Conservation (phyloP, 352 stramenopile genomes). For the Thalassiosira exigua region DNA sequence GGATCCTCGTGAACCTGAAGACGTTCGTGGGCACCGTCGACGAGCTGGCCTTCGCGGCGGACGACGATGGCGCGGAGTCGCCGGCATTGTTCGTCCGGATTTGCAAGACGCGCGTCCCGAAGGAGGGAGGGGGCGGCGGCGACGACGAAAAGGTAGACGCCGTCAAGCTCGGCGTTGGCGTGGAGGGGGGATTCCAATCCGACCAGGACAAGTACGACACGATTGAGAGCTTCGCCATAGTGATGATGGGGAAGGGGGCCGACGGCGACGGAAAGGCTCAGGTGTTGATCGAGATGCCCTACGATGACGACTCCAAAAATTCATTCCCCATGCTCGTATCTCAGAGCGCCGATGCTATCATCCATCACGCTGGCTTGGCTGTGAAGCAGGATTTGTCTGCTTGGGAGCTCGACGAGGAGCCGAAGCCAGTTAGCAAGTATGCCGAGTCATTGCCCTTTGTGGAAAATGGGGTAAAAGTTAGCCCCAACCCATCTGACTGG, state of each 20-base stretch:
- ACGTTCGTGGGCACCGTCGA: constrained; percentile 92
- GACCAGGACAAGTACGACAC: constrained; percentile 92
- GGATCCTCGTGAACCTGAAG: constrained; percentile 92
- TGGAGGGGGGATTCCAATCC: constrained; percentile 93
- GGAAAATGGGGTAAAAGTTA: constrained; percentile 86
- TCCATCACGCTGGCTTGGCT: constrained; percentile 79
- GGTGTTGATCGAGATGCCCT: constrained; percentile 64
- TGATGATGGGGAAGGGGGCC: constrained; percentile 77
- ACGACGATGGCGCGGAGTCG: constrained; percentile 64
- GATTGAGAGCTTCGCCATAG: constrained; percentile 86
- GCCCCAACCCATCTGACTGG: constrained; percentile 71
- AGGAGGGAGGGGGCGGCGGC: constrained; percentile 39
- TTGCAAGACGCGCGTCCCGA: constrained; percentile 51
- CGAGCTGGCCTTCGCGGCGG: constrained; percentile 67
- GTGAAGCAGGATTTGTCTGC: constrained; percentile 78
- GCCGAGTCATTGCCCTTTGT: constrained; percentile 82
- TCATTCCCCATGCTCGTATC: constrained; percentile 73
- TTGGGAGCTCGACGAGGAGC: constrained; percentile 87
- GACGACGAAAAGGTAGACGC: constrained; percentile 25
- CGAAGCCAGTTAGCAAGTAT: constrained; percentile 87
- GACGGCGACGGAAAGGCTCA: constrained; percentile 9
- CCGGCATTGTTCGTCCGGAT: constrained; percentile 56
- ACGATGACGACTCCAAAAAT: constrained; percentile 67
- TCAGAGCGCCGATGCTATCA: constrained; percentile 82
- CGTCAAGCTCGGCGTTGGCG: constrained; percentile 95